These are phyloP conservation scores for Mycena capillaripes DNA, from an alignment of 768 basidiomycete genomes.

Conservation along the genomic window DNA sequence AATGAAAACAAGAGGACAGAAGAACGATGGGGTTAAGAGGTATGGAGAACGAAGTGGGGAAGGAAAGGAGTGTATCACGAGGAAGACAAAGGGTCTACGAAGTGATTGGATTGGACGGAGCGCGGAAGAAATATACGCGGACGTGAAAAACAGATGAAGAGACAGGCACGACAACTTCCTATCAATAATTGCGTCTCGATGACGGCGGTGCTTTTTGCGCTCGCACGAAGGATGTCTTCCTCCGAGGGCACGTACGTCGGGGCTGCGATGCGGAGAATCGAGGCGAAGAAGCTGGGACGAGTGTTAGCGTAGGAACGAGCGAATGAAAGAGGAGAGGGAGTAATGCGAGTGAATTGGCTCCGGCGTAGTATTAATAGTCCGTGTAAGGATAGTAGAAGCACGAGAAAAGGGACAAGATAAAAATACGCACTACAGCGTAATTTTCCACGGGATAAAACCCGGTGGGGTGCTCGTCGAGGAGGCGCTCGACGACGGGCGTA, in stretches of 20 bases:
- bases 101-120: no score
- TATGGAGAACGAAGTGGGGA: no score
- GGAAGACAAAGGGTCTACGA: no score
- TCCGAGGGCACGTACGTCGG: constrained; percentile 87
- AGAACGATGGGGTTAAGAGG: no score
- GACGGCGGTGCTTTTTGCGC: constrained; percentile 92
- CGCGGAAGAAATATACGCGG: background rate
- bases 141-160: background rate
- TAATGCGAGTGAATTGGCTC: no score
- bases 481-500: constrained; percentile 56
- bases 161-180: constrained; percentile 68
- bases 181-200: constrained; percentile 87
- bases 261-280: constrained; percentile 84
- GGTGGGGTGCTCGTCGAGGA: constrained; percentile 50
- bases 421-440: constrained; percentile 27
- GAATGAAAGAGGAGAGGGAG: no score
- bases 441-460: constrained; percentile 87
- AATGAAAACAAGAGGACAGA: no score
- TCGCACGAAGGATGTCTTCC: constrained; percentile 87
- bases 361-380: no score
- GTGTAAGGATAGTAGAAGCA: no score
- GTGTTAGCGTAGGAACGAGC: no score
- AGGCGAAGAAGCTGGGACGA: constrained; percentile 91
- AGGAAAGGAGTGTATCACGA: no score
- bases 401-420: no score